Evolutionary conservation across 192 early-diverging fungal species (phyloP), one percentile per base, ranked within the genome.

Genomic region (Pecoramyces ruminantium): DNA sequence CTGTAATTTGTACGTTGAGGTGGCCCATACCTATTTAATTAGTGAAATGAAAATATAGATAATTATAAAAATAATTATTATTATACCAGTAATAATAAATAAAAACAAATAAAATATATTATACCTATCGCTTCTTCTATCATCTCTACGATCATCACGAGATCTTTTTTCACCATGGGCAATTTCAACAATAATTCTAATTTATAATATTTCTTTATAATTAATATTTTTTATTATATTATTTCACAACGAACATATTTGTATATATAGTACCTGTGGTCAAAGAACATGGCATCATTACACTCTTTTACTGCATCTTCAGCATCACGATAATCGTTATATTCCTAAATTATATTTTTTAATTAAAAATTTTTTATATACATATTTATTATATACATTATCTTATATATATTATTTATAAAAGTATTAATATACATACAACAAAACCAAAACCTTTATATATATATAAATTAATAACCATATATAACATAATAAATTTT

Each of bases 231-330:
- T n/a, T n/a, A n/a, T n/a, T n/a, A n/a, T n/a, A n/a, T n/a, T n/a
- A n/a, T n/a, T n/a, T n/a, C n/a, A n/a, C n/a, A n/a, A n/a, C n/a
- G n/a, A n/a, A n/a, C n/a, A n/a, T n/a, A n/a, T n/a, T n/a, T n/a
- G n/a, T n/a, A n/a, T n/a, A n/a, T n/a, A n/a, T 11, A 34, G 28
- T 88, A 94, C 94, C 95, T 90, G 85, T 96, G 93, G 30, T 94
- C 95, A 83, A 94, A 85, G 80, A 95, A 98, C 34, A 90, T 86
- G 67, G 89, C 91, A 82, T 91, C 94, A 82, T 97, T 90, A 83
- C 94, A 89, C 79, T 93, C 90, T 77, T 95, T 89, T 79, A 98
- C 93, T 29, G 93, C 95, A 88, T 97, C 95, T 78, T 93, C 88
- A 78, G 96, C 96, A 87, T 98, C 96, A 79, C 92, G 88, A 28